Evolutionary conservation across 306 rosid species (phyloP), one percentile per base, ranked within the genome.

Genomic region (Quercus aquifolioides): DNA sequence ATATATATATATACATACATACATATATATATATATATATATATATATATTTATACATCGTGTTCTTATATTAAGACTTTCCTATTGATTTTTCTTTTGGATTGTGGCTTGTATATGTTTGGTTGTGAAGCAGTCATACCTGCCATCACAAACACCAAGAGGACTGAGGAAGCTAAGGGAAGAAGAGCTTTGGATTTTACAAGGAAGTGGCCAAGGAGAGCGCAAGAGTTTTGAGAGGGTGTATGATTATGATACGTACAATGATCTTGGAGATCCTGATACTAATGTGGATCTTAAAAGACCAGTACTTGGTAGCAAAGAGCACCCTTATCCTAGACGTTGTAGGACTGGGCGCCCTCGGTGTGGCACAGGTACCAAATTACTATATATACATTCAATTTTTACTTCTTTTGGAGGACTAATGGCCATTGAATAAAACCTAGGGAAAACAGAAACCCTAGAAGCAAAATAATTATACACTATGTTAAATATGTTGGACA

Each of bases 231-330:
- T 77, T 20, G 89, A 89, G 21, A 84, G 90, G 33, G 71, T 89
- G 1, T 89, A 89, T 9, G 92, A 89, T 70, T 89, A 84, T 2
- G 92, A 89, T 71, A 87, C 86, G 4, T 89, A 84, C 62, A 84
- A 86, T 10, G 92, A 89, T 54, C 75, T 89, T 38, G 92, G 89
- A 5, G 20, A 82, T 58, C 89, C 89, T 6, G 87, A 82, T 25
- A 59, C 6, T 17, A 73, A 18, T 30, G 11, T 2, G 1, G 85
- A 79, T 18, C 90, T 79, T 5, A 1, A 43, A 58, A 82, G 88
- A 73, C 73, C 86, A 1, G 84, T 73, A 2, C 84, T 85, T 3
- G 88, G 88, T 0, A 86, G 88, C 46, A 54, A 75, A 35, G 56
- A 78, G 18, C 38, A 63, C 21, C 78, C 88, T 0, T 82, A 85